Evolutionary conservation across 108 stramenopile species (phyloP), one percentile per base, ranked within the genome.

Genomic region (Cyclotella choctawhatcheeana): DNA sequence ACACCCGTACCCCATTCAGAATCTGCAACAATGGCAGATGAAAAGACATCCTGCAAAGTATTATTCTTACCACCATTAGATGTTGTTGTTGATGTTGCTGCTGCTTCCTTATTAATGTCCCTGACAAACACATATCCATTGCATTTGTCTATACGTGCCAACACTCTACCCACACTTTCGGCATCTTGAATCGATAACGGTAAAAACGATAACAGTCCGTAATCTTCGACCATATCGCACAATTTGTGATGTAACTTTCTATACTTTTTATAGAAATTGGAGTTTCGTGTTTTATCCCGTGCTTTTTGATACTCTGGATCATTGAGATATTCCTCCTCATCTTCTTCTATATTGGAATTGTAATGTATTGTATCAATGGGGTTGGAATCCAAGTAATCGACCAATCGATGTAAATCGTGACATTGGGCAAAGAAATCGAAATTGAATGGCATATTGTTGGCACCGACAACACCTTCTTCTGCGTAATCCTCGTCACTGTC

Each of bases 391-490:
- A 92, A 77, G 74, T 84, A 95, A 27, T 88, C 88, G 6, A 95
- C 52, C 31, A 95, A 67, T 25, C 93, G 72, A 27, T 89, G 78
- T 20, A 92, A 66, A 76, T 90, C 90, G 53, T 85, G 85, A 60
- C 91, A 92, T 62, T 92, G 91, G 12, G 86, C 87, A 56, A 92
- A 95, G 74, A 86, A 95, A 16, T 92, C 90, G 17, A 92, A 65
- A 31, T 84, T 81, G 67, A 92, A 86, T 18, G 89, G 88, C 64
- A 95, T 53, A 52, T 31, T 20, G 17, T 22, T n/a, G n/a, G n/a
- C n/a, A n/a, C n/a, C n/a, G n/a, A n/a, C n/a, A n/a, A n/a, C n/a
- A n/a, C 79, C 84, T 40, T 72, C 76, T 16, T 18, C 60, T 53
- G 58, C 55, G 37, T 65, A 50, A 56, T 70, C 48, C 18, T 50